Conservation (phyloP, 208 protist genomes). For the Trypanosoma avium region DNA sequence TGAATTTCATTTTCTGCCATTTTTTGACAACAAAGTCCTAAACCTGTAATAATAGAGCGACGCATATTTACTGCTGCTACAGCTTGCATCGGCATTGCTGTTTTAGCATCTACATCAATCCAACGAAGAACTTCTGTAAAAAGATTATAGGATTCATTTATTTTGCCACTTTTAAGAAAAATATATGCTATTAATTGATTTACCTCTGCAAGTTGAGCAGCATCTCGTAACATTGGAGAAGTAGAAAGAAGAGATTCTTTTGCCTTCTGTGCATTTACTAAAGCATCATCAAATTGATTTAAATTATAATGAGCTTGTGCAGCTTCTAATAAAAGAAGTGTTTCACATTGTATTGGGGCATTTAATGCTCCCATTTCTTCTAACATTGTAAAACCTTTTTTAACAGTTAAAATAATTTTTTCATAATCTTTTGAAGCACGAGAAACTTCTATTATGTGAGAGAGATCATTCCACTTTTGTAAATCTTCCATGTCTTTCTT, state of each 20-base stretch:
- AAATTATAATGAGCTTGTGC: slow-evolving; percentile 85
- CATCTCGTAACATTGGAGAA: slow-evolving; percentile 52
- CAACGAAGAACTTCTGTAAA: slow-evolving; percentile 75
- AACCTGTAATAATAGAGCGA: slow-evolving; percentile 73
- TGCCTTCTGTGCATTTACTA: slow-evolving; percentile 45
- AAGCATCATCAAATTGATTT: slow-evolving; percentile 48
- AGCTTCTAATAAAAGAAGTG: slow-evolving; percentile 79
- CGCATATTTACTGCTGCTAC: slow-evolving; percentile 85
- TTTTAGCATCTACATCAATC: slow-evolving; percentile 85
- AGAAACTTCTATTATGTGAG: slow-evolving; percentile 47
- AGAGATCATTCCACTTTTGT: slow-evolving; percentile 72
- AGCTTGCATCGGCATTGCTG: slow-evolving; percentile 83
- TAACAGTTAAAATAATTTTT: slow-evolving; percentile 45
- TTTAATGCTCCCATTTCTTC: slow-evolving; percentile 61
- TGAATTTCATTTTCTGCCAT: slow-evolving; percentile 35
- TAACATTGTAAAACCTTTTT: slow-evolving; percentile 63
- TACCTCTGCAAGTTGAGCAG: slow-evolving; percentile 74
- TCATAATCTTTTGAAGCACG: slow-evolving; percentile 38
- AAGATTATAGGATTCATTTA: slow-evolving; percentile 49
- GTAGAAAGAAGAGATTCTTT: slow-evolving; percentile 44
- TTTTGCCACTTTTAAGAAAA: slow-evolving; percentile 46
- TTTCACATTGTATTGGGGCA: slow-evolving; percentile 85
- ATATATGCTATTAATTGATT: slow-evolving; percentile 74
- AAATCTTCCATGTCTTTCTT: slow-evolving; percentile 70
- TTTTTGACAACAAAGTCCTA: slow-evolving; percentile 50